Evolutionary conservation across 371 early-diverging fungal species (phyloP).

Genomic region (Haplosporangium sp.): DNA sequence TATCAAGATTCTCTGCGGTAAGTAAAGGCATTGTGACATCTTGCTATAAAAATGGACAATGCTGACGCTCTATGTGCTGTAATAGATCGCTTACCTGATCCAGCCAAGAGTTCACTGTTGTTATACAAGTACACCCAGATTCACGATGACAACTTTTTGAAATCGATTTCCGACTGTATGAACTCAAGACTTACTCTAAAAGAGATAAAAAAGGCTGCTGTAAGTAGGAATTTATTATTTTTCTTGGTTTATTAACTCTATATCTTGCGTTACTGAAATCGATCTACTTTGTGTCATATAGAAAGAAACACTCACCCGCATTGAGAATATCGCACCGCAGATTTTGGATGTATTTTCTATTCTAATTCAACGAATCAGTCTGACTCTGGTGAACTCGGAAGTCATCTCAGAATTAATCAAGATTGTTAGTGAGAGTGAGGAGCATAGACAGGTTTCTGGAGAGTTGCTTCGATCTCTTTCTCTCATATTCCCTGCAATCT

Average conservation of each 20-base stretch:
- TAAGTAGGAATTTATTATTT: slow-evolving; percentile 11
- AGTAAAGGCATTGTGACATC: not conserved
- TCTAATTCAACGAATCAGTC: slow-evolving; percentile 76
- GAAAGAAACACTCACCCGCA: slow-evolving; percentile 72
- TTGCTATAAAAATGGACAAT: not conserved
- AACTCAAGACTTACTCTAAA: slow-evolving; percentile 58
- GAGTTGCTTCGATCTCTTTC: slow-evolving; percentile 61
- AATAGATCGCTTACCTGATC: slow-evolving; percentile 43
- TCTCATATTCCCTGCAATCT: slow-evolving; percentile 50
- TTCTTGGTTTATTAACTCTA: not conserved
- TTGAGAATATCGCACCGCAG: slow-evolving; percentile 71
- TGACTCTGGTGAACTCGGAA: slow-evolving; percentile 72
- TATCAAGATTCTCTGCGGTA: slow-evolving; percentile 39
- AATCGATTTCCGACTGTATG: slow-evolving; percentile 37
- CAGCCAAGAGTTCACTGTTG: slow-evolving; percentile 26
- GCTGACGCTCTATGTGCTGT: not conserved
- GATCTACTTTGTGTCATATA: slow-evolving; percentile 19
- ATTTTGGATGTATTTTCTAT: slow-evolving; percentile 77
- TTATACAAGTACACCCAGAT: slow-evolving; percentile 40
- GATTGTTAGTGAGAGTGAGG: slow-evolving; percentile 52
- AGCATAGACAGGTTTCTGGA: slow-evolving; percentile 56
- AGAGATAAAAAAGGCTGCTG: slow-evolving; percentile 53
- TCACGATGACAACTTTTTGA: slow-evolving; percentile 17
- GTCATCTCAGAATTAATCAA: slow-evolving; percentile 69
- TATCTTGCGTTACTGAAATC: not conserved